Percentiles rank a stretch among this genome's conserved stretches.
phyloP scores from a whole-genome alignment of 306 rosid species.

The Medicago lupulina region DNA sequence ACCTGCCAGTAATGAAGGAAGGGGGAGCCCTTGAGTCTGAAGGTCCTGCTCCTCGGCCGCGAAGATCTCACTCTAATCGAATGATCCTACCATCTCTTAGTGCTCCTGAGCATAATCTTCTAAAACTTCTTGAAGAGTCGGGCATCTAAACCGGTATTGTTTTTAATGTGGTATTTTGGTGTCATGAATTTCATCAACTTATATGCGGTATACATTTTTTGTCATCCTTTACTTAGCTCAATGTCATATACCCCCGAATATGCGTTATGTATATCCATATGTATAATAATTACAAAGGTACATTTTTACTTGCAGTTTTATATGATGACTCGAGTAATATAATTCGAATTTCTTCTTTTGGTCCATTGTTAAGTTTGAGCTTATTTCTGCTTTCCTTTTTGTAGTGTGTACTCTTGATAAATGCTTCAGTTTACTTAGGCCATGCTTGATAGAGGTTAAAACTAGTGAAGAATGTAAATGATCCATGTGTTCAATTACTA shows the following conservation, averaged over 20 bases:
- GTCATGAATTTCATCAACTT: constrained; percentile 36
- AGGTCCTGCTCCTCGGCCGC: constrained; percentile 52
- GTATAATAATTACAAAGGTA: constrained; percentile 39
- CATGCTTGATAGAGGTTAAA: constrained; percentile 25
- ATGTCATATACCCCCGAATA: constrained; percentile 18
- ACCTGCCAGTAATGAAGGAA: constrained; percentile 83
- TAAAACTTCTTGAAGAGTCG: constrained; percentile 90
- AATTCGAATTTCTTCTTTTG: constrained; percentile 20
- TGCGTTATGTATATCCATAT: constrained; percentile 40
- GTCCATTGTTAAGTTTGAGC: constrained; percentile 13
- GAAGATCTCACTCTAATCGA: constrained; percentile 58
- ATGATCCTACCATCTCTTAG: constrained; percentile 85
- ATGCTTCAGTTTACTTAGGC: constrained; percentile 30
- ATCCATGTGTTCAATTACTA: not conserved
- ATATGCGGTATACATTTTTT: not conserved
- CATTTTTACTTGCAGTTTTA: constrained; percentile 29
- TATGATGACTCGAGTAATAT: constrained; percentile 30
- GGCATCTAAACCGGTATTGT: constrained; percentile 64
- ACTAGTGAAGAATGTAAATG: constrained; percentile 17
- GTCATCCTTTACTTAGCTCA: constrained; percentile 18
- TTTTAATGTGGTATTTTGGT: constrained; percentile 40
- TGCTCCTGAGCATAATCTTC: constrained; percentile 88
- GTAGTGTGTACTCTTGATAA: constrained; percentile 14
- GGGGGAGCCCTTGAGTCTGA: constrained; percentile 56
- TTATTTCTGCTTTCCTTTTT: constrained; percentile 26